These are phyloP conservation scores for Schizophyllum commune DNA, from an alignment of 1,284 basidiomycete species.

Conservation along the genomic window DNA sequence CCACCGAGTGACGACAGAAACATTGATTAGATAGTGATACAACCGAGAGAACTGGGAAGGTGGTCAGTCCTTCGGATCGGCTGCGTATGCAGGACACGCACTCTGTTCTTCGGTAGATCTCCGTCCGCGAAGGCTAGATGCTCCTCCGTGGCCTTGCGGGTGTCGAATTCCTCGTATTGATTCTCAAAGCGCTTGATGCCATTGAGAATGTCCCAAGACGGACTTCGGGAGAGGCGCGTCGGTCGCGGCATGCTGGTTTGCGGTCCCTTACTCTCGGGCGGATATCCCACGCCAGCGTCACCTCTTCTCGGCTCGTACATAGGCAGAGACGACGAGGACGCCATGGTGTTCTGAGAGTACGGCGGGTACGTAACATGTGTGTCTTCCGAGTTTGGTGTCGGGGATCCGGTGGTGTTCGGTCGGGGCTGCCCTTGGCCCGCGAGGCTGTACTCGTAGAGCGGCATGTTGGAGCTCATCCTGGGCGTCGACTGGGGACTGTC, in stretches of 20 bases:
- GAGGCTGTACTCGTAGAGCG: background rate
- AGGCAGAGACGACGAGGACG: slow-evolving; percentile 9
- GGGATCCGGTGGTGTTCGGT: background rate
- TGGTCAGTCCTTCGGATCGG: background rate
- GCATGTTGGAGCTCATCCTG: background rate
- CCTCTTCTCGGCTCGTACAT: slow-evolving; percentile 1
- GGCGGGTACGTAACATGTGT: slow-evolving; percentile 3
- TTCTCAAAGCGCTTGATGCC: slow-evolving; percentile 48
- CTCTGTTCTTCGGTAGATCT: slow-evolving; percentile 52
- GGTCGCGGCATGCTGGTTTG: slow-evolving; percentile 5
- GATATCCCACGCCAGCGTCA: background rate
- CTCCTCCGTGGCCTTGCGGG: slow-evolving; percentile 42
- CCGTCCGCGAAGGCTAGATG: slow-evolving; percentile 57
- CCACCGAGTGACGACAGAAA: slow-evolving; percentile 78
- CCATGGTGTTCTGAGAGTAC: background rate
- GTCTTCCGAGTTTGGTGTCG: background rate
- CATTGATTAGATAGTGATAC: slow-evolving; percentile 72
- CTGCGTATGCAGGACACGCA: slow-evolving; percentile 15
- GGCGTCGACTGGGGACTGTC: background rate
- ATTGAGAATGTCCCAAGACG: slow-evolving; percentile 41
- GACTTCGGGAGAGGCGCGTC: background rate
- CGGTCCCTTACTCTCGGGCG: slow-evolving; percentile 2
- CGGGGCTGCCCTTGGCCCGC: too few relatives aligned
- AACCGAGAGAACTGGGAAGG: slow-evolving; percentile 42
- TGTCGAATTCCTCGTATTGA: slow-evolving; percentile 52